phyloP scores from a whole-genome alignment of 2,329 filamentous ascomycete genomes.

The Fusarium falciforme region DNA sequence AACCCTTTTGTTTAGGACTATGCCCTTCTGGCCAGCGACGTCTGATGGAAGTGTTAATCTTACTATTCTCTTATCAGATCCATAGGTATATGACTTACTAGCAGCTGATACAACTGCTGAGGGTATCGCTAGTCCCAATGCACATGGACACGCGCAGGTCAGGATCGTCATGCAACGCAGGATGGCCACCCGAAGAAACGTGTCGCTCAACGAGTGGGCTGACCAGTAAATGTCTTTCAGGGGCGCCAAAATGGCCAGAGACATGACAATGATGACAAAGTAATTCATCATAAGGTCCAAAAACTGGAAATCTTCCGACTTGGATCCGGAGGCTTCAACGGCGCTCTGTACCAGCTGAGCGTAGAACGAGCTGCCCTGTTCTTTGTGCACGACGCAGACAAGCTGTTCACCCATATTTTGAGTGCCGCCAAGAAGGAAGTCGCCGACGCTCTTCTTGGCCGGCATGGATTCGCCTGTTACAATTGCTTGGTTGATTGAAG shows the following conservation, averaged over 20 bases:
- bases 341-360: conserved; percentile 1
- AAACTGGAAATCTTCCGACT: background rate
- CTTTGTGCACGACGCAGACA: conserved; percentile 6
- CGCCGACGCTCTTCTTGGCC: background rate
- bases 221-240: background rate
- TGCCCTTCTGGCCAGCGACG: conserved; percentile 6
- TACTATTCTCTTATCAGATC: no score
- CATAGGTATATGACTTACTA: background rate
- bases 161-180: conserved; percentile 5
- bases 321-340: background rate
- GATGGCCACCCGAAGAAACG: background rate
- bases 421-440: conserved; percentile 5
- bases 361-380: conserved; percentile 6
- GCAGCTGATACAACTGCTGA: background rate
- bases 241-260: background rate
- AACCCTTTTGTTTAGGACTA: background rate
- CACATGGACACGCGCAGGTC: conserved; percentile 7
- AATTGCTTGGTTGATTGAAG: conserved; percentile 9
- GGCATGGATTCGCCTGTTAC: conserved; percentile 13
- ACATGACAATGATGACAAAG: background rate
- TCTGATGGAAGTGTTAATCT: background rate
- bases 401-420: background rate
- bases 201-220: background rate
- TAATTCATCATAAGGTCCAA: background rate
- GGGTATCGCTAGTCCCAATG: conserved; percentile 6